Percentiles rank a stretch among this genome's conserved stretches.
These are phyloP conservation scores for Exidia glandulosa DNA, from an alignment of 768 basidiomycete species.

Conservation along the genomic window DNA sequence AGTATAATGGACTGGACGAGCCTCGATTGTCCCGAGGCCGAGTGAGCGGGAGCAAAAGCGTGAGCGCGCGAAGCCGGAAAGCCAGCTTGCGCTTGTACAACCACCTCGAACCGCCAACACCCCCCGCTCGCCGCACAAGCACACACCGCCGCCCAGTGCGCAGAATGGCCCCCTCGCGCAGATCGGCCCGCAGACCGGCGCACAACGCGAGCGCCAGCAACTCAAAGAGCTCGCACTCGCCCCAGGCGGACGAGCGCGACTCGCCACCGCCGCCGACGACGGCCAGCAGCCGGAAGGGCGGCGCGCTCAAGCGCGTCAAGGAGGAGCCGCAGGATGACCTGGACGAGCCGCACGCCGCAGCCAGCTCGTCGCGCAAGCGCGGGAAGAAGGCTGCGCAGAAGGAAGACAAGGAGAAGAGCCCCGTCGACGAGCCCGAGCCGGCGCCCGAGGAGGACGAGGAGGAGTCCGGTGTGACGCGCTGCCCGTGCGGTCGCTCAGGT, in stretches of 20 bases:
- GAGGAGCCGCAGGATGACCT: not conserved
- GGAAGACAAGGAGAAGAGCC: not conserved
- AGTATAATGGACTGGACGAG: too few relatives aligned
- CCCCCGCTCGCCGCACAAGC: not conserved
- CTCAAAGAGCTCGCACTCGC: conserved; percentile 1
- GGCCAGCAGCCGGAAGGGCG: not conserved
- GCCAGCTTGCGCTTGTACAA: too few relatives aligned
- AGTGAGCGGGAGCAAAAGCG: too few relatives aligned
- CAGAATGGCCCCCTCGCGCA: not conserved
- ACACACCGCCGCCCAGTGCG: not conserved
- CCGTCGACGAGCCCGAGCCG: conserved; percentile 9
- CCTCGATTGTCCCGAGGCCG: too few relatives aligned
- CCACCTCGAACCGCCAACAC: not conserved
- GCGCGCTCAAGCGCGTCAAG: not conserved
- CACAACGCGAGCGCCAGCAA: not conserved
- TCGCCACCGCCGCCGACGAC: not conserved
- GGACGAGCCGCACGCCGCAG: not conserved
- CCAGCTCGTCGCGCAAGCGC: not conserved
- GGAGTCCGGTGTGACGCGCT: conserved; percentile 58
- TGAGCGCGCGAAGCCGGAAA: too few relatives aligned
- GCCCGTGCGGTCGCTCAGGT: conserved; percentile 79
- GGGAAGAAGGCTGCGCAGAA: not conserved
- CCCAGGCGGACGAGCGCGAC: not conserved
- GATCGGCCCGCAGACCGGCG: not conserved
- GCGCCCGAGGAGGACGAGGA: conserved; percentile 43